Evolutionary conservation across 192 early-diverging fungal species (phyloP), one percentile per base, ranked within the genome.

Genomic region (Phycomyces blakesleeanus): DNA sequence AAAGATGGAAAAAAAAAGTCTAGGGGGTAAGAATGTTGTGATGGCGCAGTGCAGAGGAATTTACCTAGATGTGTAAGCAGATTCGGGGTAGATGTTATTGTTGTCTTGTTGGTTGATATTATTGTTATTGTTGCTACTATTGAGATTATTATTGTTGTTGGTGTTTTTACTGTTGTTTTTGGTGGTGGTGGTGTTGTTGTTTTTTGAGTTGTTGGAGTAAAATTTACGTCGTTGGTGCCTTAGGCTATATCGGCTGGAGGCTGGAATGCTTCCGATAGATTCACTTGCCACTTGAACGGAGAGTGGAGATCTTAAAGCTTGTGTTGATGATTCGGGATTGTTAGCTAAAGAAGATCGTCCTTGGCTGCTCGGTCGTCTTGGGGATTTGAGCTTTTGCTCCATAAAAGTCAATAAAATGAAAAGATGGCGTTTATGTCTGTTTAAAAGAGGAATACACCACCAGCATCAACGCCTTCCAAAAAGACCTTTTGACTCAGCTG

Each of bases 301-400:
- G 44, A 47, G 44, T 47, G 18, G 11, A 47, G 44, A 47, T 47
- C 44, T 2, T n/a, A 18, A 47, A 47, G 44, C 12, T 11, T 47
- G 44, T 47, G 44, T 12, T 47, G 44, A 47, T n/a, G 44, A 47
- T 47, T 47, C 34, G 22, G 27, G 54, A 38, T 41, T 15, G 37
- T 15, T 42, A 38, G 58, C 5, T 47, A 1, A 15, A 49, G 26
- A 27, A 22, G 15, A 27, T n/a, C 10, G 24, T 14, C 24, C 51
- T 21, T 55, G 12, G 6, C 16, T 55, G 22, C 27, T 55, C 12
- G 24, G 24, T 55, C 54, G 24, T 55, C 27, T 55, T 55, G 27
- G 27, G 24, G 24, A 27, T 29, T 55, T 55, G 54, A 29, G 27
- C 54, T 55, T 55, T 55, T 55, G 54, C 27, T 55, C 54, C 54